Percentiles rank a stretch among this genome's conserved stretches.
Evolutionary conservation across 805 yeast species (phyloP).

Genomic region (Schizosaccharomyces japonicus): DNA sequence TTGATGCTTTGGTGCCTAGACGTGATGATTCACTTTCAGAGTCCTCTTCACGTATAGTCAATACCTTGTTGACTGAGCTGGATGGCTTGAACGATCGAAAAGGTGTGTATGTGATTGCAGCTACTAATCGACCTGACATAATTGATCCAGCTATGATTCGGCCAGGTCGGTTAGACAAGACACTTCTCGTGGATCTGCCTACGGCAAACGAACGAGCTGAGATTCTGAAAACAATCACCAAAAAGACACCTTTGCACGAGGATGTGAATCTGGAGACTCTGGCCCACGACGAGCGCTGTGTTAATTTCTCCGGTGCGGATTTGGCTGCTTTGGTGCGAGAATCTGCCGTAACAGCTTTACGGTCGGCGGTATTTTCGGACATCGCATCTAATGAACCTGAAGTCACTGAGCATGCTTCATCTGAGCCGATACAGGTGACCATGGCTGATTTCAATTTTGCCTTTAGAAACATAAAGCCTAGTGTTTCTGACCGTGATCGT

Average conservation of each 20-base stretch:
- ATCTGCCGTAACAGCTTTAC: slow-evolving; percentile 74
- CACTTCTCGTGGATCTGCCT: slow-evolving; percentile 76
- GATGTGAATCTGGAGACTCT: slow-evolving; percentile 37
- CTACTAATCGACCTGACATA: slow-evolving; percentile 94
- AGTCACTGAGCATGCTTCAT: background rate
- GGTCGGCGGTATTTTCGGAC: slow-evolving; percentile 28
- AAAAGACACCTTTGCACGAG: slow-evolving; percentile 44
- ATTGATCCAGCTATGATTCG: slow-evolving; percentile 95
- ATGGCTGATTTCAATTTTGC: slow-evolving; percentile 47
- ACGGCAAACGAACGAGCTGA: slow-evolving; percentile 53
- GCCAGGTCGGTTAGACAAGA: slow-evolving; percentile 88
- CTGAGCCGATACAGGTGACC: slow-evolving; percentile 28
- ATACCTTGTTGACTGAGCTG: slow-evolving; percentile 75
- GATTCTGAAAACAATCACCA: slow-evolving; percentile 45
- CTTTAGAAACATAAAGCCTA: slow-evolving; percentile 54
- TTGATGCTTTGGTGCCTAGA: slow-evolving; percentile 86
- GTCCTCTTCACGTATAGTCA: slow-evolving; percentile 78
- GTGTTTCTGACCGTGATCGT: slow-evolving; percentile 45
- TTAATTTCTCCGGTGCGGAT: slow-evolving; percentile 91
- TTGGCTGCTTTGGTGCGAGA: slow-evolving; percentile 75
- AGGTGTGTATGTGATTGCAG: slow-evolving; percentile 84
- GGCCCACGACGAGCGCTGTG: slow-evolving; percentile 56
- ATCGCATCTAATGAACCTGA: background rate
- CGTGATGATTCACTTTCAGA: slow-evolving; percentile 76
- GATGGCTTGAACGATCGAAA: slow-evolving; percentile 84